Evolutionary conservation across 2,329 filamentous ascomycete genomes (phyloP), one percentile per base, ranked within the genome.

Genomic region (Amphichorda felina): DNA sequence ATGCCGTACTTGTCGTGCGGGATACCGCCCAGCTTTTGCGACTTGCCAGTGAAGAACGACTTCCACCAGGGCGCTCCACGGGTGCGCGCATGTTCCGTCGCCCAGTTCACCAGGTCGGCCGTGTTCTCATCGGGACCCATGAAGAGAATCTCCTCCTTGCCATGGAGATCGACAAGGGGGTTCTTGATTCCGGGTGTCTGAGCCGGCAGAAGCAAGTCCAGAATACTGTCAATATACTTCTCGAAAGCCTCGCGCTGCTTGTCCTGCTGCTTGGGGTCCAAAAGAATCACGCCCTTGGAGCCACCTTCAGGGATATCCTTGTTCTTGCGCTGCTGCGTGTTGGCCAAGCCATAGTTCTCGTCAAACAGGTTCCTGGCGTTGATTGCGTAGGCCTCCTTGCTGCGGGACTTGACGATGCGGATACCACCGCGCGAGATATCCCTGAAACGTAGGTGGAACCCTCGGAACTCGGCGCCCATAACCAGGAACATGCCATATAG

Each of bases 91-190:
- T 98, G 91, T 59, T 91, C 81, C 2, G 91, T 98, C n/a, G 91
- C 91, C 91, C 91, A 98, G 61, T 98, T 79, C 35, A 98, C 91
- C 24, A 98, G 72, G 51, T 94, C 86, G 16, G 91, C 91, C 1
- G 91, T 98, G 64, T 98, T 98, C 76, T 98, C 91, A 47, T 98
- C 91, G 1, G 91, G 91, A 24, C 91, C 91, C 86, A 98, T 84
- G 70, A 98, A 98, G 16, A 98, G 68, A 42, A 98, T 98, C 60
- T 98, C 91, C 54, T 94, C 72, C 64, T 94, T 91, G 48, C 86
- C 85, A 56, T 96, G 83, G 19, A 95, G 67, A 57, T 98, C 91
- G 39, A 98, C 89, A 41, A 98, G 88, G 1, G 91, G 91, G 53
- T 98, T 94, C 70, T 98, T 98, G 72, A 98, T 98, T 44, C 91